Evolutionary conservation across 805 yeast species (phyloP).

Genomic region (Metschnikowia aberdeeniae): DNA sequence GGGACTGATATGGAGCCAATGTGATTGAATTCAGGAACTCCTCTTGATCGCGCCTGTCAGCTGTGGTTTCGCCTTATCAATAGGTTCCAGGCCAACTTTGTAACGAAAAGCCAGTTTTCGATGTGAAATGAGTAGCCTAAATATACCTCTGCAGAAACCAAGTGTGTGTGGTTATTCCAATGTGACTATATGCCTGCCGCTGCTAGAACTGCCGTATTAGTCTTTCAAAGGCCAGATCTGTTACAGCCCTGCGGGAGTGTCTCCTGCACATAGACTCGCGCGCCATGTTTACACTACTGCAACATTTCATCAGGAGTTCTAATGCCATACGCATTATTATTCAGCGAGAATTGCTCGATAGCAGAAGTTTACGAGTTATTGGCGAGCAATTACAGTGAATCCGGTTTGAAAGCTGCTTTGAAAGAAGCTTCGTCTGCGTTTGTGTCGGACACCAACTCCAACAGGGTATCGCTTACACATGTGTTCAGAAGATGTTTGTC

Average conservation of each 20-base stretch:
- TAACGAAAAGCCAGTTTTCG: too few species aligned
- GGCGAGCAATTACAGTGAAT: neutral
- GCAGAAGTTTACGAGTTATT: neutral
- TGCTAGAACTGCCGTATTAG: neutral
- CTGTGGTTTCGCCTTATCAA: too few species aligned
- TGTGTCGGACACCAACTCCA: neutral
- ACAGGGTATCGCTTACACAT: neutral
- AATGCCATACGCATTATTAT: neutral
- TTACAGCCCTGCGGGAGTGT: neutral
- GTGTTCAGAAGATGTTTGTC: slow-evolving; percentile 1
- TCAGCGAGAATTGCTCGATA: neutral
- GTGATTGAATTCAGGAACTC: too few species aligned
- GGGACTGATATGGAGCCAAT: too few species aligned
- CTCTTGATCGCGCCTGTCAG: too few species aligned
- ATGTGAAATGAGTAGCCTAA: too few species aligned
- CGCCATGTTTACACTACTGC: neutral
- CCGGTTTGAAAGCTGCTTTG: neutral
- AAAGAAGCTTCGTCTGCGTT: neutral
- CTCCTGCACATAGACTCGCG: neutral
- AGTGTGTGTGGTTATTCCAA: too few species aligned
- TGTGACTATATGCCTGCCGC: too few species aligned
- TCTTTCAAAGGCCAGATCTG: slow-evolving; percentile 2
- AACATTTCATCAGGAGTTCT: neutral
- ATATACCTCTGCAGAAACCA: too few species aligned
- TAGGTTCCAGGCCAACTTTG: too few species aligned